phyloP scores from a whole-genome alignment of 352 stramenopile genomes.

The Phytophthora boehmeriae region DNA sequence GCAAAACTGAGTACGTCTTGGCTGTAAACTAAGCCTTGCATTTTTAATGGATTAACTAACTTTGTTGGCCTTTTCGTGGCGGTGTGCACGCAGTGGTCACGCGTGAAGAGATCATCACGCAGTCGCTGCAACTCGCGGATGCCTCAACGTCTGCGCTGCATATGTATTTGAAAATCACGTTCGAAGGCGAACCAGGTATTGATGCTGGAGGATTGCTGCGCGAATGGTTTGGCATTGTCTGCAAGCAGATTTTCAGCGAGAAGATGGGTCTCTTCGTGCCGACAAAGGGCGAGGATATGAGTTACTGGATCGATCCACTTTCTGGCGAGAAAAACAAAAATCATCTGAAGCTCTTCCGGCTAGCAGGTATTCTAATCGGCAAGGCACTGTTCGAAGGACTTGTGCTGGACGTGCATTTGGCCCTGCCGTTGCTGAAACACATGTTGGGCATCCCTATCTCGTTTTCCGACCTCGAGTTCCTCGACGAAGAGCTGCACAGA shows the following conservation, averaged over 20 bases:
- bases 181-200: conserved; percentile 65
- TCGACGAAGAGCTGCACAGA: conserved; percentile 72
- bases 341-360: conserved; percentile 63
- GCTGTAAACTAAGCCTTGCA: neutral
- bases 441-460: conserved; percentile 75
- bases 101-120: conserved; percentile 60
- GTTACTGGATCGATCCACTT: conserved; percentile 75
- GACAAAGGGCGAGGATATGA: conserved; percentile 67
- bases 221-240: conserved; percentile 74
- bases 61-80: conserved; percentile 4
- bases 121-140: conserved; percentile 54
- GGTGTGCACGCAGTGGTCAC: conserved; percentile 43
- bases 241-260: conserved; percentile 59
- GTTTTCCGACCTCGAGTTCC: conserved; percentile 78
- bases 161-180: conserved; percentile 74
- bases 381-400: conserved; percentile 72
- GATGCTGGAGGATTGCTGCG: conserved; percentile 69
- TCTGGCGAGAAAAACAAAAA: conserved; percentile 47
- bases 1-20: conserved; percentile 64
- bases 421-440: conserved; percentile 76
- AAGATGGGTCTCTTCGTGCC: conserved; percentile 57
- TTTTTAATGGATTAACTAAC: neutral
- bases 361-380: conserved; percentile 65
- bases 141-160: conserved; percentile 51
- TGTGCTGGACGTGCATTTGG: conserved; percentile 64